Evolutionary conservation across 2,329 filamentous ascomycete species (phyloP), one percentile per base, ranked within the genome.

Genomic region (Botryotinia convoluta): DNA sequence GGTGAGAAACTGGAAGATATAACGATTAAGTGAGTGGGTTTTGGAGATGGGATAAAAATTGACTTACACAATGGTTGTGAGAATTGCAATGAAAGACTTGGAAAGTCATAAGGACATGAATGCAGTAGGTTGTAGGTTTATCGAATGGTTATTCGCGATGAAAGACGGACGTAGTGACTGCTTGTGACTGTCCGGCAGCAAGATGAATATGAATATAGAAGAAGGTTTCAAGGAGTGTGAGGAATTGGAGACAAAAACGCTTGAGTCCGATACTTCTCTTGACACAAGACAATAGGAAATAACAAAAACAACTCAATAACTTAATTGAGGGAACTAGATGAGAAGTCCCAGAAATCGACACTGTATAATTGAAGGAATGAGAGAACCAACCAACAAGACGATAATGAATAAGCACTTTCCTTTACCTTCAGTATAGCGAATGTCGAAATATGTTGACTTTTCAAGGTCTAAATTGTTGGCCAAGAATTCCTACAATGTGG

Each of bases 101-200:
- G 32, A 61, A 68, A 48, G 10, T 61, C 62, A 69, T 69, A n/a
- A 60, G 39, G 63, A 51, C 70, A 67, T 72, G 7, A 39, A 18
- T 16, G 18, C 42, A 16, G 39, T 39, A n/a, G 12, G 29, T 44
- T 20, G 5, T 4, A 22, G 29, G 10, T 10, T 10, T 35, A 8
- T 29, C 37, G 14, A 22, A 57, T 39, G 48, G 16, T 29, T 12
- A 6, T 29, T 68, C 16, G 7, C 44, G 18, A 10, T 3, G 2
- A 6, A 59, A 44, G n/a, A 69, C 8, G n/a, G 37, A 60, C 12
- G 29, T 20, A 37, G 22, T 7, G 20, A 37, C 20, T 69, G 35
- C 32, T 32, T 48, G 29, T 7, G 18, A 29, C 44, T 63, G 18
- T 37, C 18, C 29, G 39, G n/a, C n/a, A 54, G 61, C 16, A 71